Base-by-base conservation (phyloP, 2,329 filamentous ascomycete species). In the Elsinoe perseae region DNA sequence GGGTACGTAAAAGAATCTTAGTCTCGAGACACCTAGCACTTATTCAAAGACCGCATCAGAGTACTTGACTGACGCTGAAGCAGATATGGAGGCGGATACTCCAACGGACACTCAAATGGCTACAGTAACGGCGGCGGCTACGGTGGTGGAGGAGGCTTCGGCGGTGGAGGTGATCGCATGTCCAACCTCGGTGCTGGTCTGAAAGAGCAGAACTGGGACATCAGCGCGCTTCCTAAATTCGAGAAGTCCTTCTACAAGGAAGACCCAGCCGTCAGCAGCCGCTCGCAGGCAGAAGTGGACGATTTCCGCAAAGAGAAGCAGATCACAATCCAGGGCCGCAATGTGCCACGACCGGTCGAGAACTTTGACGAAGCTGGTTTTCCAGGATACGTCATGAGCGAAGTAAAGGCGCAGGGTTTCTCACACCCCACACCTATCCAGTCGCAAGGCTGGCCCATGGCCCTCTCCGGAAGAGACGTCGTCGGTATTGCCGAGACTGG, bases 191-290 rank as follows among this genome's bases (percentile, higher is more conserved):
- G 93, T 66, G 80, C 89, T 61, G 84, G 86, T 65, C 78, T 98
- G 63, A 92, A 95, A 77, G 83, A 86, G 68, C 93, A 95, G 69
- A 79, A 84, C 61, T 98, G 88, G 87, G 93, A 98, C 70, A 66
- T 93, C 55, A 78, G 72, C 67, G 72, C 84, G 5, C 69, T 98
- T 44, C 92, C 93, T 65, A 97, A 97, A 75, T 98, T 98, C 76
- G 93, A 98, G 72, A 98, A 98, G 77, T 91, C 88, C 7, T 98
- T 98, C 77, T 98, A 98, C 82, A 95, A 97, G 78, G 93, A 97
- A 75, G 85, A 93, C 69, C 80, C 85, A 28, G 82, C 83, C 59
- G 92, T 98, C 59, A 74, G 83, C 60, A 78, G 73, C 66, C 88
- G 93, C 68, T 84, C 89, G 10, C 71, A 81, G 40, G 81, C 82